phyloP scores from a whole-genome alignment of 306 rosid genomes.

The Vachellia pachyceras region DNA sequence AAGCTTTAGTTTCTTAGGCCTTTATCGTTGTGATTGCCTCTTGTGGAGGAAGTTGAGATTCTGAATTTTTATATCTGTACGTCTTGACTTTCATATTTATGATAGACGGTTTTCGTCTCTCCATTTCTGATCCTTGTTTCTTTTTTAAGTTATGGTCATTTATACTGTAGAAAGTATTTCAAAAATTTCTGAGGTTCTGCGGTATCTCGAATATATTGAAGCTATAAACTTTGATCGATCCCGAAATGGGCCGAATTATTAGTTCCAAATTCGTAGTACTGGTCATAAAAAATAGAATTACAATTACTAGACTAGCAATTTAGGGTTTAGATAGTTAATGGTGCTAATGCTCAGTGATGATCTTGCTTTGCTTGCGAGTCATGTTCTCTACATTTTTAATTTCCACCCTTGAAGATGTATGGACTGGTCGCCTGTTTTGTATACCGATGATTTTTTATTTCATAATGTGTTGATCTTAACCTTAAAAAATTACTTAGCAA shows the following conservation, averaged over 20 bases:
- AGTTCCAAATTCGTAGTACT: background rate
- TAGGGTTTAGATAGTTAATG: background rate
- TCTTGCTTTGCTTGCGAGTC: background rate
- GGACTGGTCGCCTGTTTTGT: background rate
- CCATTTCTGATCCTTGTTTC: background rate
- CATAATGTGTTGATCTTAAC: background rate
- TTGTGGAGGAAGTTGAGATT: slow-evolving; percentile 15
- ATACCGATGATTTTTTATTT: background rate
- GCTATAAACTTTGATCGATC: background rate
- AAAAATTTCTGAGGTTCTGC: background rate
- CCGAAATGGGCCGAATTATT: background rate
- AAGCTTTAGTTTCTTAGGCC: slow-evolving; percentile 16
- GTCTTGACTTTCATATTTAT: background rate
- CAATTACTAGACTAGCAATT: too few species aligned
- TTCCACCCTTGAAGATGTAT: background rate
- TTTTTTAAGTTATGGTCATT: background rate
- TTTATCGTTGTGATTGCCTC: slow-evolving; percentile 15
- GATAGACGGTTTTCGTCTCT: background rate
- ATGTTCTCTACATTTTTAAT: too few species aligned
- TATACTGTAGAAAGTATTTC: background rate
- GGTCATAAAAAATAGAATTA: too few species aligned
- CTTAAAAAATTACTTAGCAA: background rate
- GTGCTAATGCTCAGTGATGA: background rate
- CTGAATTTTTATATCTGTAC: background rate
- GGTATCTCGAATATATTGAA: background rate